phyloP scores from a whole-genome alignment of 2,329 filamentous ascomycete species.

The Helotiales sp. region DNA sequence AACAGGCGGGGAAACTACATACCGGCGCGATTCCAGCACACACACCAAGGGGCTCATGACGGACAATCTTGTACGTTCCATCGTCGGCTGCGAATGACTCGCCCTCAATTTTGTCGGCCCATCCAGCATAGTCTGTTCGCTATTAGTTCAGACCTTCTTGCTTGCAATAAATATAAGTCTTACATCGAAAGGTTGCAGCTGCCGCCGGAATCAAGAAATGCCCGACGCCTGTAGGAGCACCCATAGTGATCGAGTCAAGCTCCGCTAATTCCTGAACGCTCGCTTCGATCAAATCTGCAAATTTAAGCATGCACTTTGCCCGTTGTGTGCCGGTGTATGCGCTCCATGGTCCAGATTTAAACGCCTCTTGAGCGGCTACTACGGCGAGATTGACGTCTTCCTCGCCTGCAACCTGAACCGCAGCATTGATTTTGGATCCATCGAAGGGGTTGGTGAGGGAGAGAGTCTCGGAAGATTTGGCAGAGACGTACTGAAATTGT shows the following conservation, averaged over 20 bases:
- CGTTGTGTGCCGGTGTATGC: constrained; percentile 23
- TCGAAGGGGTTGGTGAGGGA: constrained; percentile 50
- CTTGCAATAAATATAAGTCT: neutral
- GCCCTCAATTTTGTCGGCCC: constrained; percentile 48
- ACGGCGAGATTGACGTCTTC: constrained; percentile 52
- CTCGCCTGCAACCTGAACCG: constrained; percentile 23
- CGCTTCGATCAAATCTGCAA: constrained; percentile 50
- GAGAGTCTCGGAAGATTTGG: constrained; percentile 21
- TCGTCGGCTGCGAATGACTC: constrained; percentile 49
- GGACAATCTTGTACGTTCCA: constrained; percentile 49
- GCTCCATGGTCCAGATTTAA: constrained; percentile 48
- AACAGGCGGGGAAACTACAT: neutral
- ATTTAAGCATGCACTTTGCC: constrained; percentile 24
- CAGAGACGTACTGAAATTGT: constrained; percentile 18
- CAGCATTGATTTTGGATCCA: constrained; percentile 51
- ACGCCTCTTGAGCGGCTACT: constrained; percentile 49
- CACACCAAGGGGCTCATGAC: constrained; percentile 50
- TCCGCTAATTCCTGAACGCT: constrained; percentile 45
- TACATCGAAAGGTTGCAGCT: constrained; percentile 35
- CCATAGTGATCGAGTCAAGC: constrained; percentile 52
- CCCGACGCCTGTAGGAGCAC: constrained; percentile 50
- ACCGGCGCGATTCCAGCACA: constrained; percentile 58
- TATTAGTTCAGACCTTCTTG: constrained; percentile 16
- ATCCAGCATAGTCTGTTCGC: constrained; percentile 44
- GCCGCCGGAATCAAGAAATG: constrained; percentile 48